Conservation (phyloP, 2,329 filamentous ascomycete genomes). For the Ramichloridium luteum region DNA sequence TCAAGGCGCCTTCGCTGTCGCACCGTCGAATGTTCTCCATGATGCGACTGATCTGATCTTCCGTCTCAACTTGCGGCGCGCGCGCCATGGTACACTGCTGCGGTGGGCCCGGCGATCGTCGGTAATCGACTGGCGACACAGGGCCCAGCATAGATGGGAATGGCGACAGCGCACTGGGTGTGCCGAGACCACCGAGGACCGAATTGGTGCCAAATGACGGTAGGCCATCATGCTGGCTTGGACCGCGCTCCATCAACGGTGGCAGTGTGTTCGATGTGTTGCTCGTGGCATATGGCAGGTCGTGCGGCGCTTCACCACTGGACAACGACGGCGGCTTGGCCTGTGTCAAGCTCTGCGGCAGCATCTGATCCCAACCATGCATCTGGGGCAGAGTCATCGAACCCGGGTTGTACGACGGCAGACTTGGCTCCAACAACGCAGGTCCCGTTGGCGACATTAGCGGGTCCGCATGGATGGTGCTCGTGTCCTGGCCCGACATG, state of each 20-base stretch:
- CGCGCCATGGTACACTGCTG: slow-evolving; percentile 52
- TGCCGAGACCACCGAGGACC: slow-evolving; percentile 55
- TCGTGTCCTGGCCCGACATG: slow-evolving; percentile 54
- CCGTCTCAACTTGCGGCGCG: slow-evolving; percentile 68
- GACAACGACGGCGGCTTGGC: slow-evolving; percentile 61
- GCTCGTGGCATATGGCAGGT: slow-evolving; percentile 36
- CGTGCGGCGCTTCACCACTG: slow-evolving; percentile 20
- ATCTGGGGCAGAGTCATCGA: slow-evolving; percentile 74
- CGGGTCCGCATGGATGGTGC: slow-evolving; percentile 44
- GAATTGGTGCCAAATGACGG: slow-evolving; percentile 54
- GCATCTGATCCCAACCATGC: slow-evolving; percentile 75
- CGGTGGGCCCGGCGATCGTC: slow-evolving; percentile 55
- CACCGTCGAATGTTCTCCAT: slow-evolving; percentile 72
- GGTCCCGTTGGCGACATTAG: slow-evolving; percentile 61
- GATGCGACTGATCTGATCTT: slow-evolving; percentile 75
- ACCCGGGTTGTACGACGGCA: slow-evolving; percentile 52
- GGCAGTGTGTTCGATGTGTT: slow-evolving; percentile 40
- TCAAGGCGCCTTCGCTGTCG: slow-evolving; percentile 70
- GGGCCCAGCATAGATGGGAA: slow-evolving; percentile 56
- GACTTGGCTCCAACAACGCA: slow-evolving; percentile 62
- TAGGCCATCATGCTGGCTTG: slow-evolving; percentile 31
- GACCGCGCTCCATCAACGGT: slow-evolving; percentile 47
- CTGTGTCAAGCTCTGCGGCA: slow-evolving; percentile 57
- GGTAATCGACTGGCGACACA: slow-evolving; percentile 56
- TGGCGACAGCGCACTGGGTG: slow-evolving; percentile 62